Evolutionary conservation across 164 flowering plant genomes (phyloP), one percentile per base, ranked within the genome.

Genomic region (Houttuynia cordata): DNA sequence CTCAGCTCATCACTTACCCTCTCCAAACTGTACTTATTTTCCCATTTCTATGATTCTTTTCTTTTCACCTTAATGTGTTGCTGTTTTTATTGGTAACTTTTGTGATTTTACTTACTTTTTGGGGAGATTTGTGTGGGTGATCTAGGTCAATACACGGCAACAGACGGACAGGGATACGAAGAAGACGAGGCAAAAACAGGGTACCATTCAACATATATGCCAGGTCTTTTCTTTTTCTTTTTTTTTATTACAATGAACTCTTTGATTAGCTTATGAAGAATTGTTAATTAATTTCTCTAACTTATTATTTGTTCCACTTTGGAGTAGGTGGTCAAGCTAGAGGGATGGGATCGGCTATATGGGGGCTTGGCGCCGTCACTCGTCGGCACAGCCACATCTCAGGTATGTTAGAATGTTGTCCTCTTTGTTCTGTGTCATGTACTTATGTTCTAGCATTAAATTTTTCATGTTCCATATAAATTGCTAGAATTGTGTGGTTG

Each of bases 1-100:
- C 97, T 68, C 96, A 91, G 69, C 88, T 91, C 72, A 78, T 88
- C 77, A 88, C 96, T 0, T 91, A 86, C 62, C 97, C 97, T 53
- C 86, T 91, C 10, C 97, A 88, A 80, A 91, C 96, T 10, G 97
- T 91, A 71, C 7, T 42, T 17, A 23, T 63, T 2, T 8, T 53
- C 50, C 19, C 10, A 8, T 23, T 12, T 45, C n/a, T 23, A 15
- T n/a, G 21, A 13, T 55, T 24, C 20, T 53, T 50, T 61, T 59
- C 51, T 14, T 19, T 25, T 41, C 14, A 17, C 4, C 49, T 39
- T 9, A 15, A 7, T 30, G 8, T 41, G 10, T 24, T 22, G 18
- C 0, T 20, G 20, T 24, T 24, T 53, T 49, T 55, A 12, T 15
- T 25, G 57, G 18, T 12, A 58, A 1, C 4, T 63, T 22, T 51